phyloP scores from a whole-genome alignment of 1,284 basidiomycete genomes.

The Pholiota adiposa region DNA sequence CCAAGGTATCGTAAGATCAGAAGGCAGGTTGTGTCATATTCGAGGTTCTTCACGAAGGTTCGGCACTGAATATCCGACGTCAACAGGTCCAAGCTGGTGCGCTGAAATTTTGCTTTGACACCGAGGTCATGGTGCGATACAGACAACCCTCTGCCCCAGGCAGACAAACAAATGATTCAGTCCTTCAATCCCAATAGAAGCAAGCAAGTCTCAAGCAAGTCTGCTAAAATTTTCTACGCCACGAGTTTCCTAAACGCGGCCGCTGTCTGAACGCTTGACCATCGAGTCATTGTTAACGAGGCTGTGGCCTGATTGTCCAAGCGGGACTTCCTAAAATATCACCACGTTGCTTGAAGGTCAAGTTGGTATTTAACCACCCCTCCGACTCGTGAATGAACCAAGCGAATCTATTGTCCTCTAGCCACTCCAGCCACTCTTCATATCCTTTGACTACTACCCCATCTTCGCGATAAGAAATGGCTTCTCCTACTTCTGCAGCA shows the following conservation, averaged over 20 bases:
- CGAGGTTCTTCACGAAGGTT: background rate
- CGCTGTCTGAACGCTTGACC: too few relatives aligned
- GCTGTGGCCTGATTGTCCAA: too few relatives aligned
- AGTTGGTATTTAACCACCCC: background rate
- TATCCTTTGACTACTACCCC: background rate
- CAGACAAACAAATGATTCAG: slow-evolving; percentile 26
- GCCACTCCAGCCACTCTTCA: background rate
- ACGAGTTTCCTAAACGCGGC: too few relatives aligned
- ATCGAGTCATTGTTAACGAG: too few relatives aligned
- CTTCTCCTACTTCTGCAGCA: slow-evolving; percentile 18
- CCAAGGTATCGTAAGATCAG: background rate
- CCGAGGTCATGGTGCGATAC: too few relatives aligned
- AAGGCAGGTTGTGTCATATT: background rate
- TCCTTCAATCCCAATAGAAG: background rate
- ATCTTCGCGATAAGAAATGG: slow-evolving; percentile 13
- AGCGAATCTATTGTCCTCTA: background rate
- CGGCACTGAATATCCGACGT: too few relatives aligned
- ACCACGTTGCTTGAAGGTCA: background rate
- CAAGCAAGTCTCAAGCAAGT: background rate
- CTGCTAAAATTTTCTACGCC: background rate
- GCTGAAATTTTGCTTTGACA: too few relatives aligned
- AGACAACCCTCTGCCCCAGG: too few relatives aligned
- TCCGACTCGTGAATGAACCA: too few relatives aligned
- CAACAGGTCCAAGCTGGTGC: too few relatives aligned
- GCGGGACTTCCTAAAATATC: too few relatives aligned